phyloP scores from a whole-genome alignment of 1,139 yeast genomes.

The Candida sp. region DNA sequence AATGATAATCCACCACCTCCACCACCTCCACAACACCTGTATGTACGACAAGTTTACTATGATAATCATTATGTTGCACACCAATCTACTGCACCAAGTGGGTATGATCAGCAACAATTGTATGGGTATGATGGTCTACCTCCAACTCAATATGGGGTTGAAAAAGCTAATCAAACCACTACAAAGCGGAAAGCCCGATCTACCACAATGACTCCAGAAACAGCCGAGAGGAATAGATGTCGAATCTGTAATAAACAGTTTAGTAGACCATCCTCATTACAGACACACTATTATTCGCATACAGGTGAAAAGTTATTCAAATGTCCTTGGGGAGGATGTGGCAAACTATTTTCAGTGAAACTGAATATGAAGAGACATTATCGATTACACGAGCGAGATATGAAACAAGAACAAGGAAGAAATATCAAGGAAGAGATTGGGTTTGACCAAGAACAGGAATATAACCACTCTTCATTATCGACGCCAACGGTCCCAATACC shows the following conservation, averaged over 20 bases:
- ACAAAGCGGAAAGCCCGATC: constrained; percentile 4
- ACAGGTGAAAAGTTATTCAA: constrained; percentile 82
- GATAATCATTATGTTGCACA: not conserved
- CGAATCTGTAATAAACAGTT: constrained; percentile 72
- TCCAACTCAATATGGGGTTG: not conserved
- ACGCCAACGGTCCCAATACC: not conserved
- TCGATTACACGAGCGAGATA: constrained; percentile 53
- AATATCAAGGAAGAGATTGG: not conserved
- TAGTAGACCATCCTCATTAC: constrained; percentile 77
- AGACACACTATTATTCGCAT: constrained; percentile 79
- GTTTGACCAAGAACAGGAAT: not conserved
- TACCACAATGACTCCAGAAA: constrained; percentile 27
- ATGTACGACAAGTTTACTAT: not conserved
- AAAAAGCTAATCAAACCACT: not conserved
- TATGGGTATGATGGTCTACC: not conserved
- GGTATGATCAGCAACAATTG: not conserved
- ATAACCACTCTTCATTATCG: not conserved
- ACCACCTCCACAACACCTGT: constrained; percentile 1
- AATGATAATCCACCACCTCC: not conserved
- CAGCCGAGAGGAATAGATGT: constrained; percentile 47
- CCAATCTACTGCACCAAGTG: not conserved
- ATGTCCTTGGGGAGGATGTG: constrained; percentile 68
- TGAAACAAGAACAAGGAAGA: constrained; percentile 7
- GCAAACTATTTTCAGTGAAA: constrained; percentile 70
- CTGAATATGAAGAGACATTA: constrained; percentile 80